phyloP scores from a whole-genome alignment of 495 filamentous ascomycete genomes.

The Trichoderma asperelloides region DNA sequence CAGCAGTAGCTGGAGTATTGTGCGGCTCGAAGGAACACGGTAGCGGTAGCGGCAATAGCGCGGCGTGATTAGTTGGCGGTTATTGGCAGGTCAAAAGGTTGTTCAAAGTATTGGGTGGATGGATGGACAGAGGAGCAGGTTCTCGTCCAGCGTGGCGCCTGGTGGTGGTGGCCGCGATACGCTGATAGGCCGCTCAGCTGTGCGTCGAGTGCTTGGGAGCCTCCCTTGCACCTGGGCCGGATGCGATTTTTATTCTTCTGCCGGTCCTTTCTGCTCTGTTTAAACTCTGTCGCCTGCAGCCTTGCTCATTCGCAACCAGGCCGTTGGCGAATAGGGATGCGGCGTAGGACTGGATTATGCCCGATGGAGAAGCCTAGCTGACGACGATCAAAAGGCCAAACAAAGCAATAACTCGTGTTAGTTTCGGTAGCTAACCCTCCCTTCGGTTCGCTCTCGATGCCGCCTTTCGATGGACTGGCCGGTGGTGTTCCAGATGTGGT shows the following conservation, averaged over 20 bases:
- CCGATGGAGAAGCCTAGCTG: background rate
- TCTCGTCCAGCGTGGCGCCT: background rate
- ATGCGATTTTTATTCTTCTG: conserved; percentile 17
- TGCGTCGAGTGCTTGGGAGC: background rate
- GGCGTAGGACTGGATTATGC: background rate
- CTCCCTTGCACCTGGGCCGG: conserved; percentile 14
- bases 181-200: background rate
- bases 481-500: background rate
- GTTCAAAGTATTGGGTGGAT: conserved; percentile 13
- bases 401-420: background rate
- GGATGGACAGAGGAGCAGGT: conserved; percentile 14
- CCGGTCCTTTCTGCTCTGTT: conserved; percentile 12
- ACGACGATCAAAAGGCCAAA: background rate
- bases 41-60: background rate
- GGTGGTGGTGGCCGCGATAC: background rate
- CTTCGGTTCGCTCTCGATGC: conserved; percentile 3
- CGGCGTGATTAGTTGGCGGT: conserved; percentile 5
- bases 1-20: background rate
- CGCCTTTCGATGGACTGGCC: background rate
- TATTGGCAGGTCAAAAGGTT: background rate
- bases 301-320: background rate
- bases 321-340: background rate
- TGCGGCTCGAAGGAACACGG: background rate
- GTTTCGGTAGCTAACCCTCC: conserved; percentile 2
- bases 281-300: conserved; percentile 7